phyloP scores from a whole-genome alignment of 768 basidiomycete genomes.

The Rossbeevera mucosa region DNA sequence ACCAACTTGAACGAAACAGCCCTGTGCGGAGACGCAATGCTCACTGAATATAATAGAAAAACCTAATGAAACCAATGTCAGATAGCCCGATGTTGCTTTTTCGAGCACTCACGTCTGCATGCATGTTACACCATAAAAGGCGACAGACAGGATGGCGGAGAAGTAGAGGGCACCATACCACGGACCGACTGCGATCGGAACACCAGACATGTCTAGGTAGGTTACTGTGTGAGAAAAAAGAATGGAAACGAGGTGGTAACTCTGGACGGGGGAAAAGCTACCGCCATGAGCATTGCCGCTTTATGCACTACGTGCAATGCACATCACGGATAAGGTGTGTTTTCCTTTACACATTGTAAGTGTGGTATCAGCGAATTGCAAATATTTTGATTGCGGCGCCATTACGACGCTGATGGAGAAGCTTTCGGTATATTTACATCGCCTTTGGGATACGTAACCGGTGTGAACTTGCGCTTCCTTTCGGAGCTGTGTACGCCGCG shows the following conservation, averaged over 20 bases:
- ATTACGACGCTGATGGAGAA: background rate
- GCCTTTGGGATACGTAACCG: too few species aligned
- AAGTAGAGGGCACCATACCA: constrained; percentile 2
- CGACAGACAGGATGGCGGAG: constrained; percentile 1
- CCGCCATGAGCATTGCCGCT: background rate
- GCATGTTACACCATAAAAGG: constrained; percentile 2
- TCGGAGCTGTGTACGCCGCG: too few species aligned
- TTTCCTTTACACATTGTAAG: background rate
- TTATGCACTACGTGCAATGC: background rate
- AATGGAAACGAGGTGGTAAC: background rate
- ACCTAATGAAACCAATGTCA: background rate
- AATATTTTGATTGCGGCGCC: background rate
- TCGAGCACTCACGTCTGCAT: constrained; percentile 4
- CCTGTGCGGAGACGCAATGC: background rate
- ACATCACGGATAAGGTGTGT: background rate
- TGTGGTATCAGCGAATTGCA: background rate
- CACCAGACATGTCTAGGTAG: background rate
- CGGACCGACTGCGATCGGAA: background rate
- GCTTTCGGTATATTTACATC: background rate
- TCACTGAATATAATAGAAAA: constrained; percentile 8
- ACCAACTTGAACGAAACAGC: background rate
- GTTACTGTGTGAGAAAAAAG: background rate
- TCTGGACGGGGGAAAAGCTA: background rate
- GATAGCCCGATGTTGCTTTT: background rate
- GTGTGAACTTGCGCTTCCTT: too few species aligned